Evolutionary conservation across 192 early-diverging fungal species (phyloP), one percentile per base, ranked within the genome.

Genomic region (Gigaspora rosea): DNA sequence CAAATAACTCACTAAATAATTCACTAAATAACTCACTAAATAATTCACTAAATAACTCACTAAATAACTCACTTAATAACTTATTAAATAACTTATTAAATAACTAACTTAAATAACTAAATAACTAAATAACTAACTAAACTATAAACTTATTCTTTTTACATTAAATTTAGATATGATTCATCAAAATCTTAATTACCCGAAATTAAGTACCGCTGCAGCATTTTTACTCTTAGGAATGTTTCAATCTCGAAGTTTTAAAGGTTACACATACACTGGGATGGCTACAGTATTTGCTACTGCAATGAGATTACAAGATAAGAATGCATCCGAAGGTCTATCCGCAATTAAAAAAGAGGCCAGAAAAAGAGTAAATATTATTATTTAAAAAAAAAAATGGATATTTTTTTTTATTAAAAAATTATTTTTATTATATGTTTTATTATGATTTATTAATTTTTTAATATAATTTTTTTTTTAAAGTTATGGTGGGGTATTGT

Each of bases 401-500:
- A 16, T 15, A 35, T 65, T 66, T 47, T 47, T 41, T 66, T 47
- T 66, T 9, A 18, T 66, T 46, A 8, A 41, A 41, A 41, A n/a
- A 9, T 62, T 32, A 12, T 12, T 62, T n/a, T 62, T 32, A 12
- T 12, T 62, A 33, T 62, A 32, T 62, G 33, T 33, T 35, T 18
- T 36, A 8, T 4, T n/a, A 41, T 47, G 8, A 11, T 47, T 65
- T 41, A 4, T 46, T n/a, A 18, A 41, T 18, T 47, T 18, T 33
- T 36, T 65, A 41, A 18, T 65, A 35, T 16, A 27, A 35, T 65
- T 6, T 18, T 41, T 6, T 41, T 46, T 12, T 67, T n/a, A 47
- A 36, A 74, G 72, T 22, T 74, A 27, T 74, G 72, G 72, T 74
- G 72, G 72, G 36, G 47, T 11, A 47, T 74, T 7, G 4, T n/a